Evolutionary conservation across 768 basidiomycete genomes (phyloP).

Genomic region (Tricholoma sp.): DNA sequence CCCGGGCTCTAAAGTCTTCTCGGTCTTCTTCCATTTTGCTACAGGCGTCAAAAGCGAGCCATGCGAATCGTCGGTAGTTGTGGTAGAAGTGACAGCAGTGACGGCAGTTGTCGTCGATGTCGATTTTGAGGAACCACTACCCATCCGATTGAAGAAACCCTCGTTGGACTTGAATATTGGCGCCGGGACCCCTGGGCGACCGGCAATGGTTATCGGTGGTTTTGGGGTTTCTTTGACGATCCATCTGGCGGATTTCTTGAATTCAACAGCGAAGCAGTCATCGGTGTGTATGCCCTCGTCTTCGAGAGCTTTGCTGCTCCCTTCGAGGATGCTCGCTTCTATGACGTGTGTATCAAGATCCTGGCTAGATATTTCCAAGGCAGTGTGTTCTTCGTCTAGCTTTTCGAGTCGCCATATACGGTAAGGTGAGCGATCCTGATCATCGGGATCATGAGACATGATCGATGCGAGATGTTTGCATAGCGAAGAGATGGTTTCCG

Average conservation of each 20-base stretch:
- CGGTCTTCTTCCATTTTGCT: slow-evolving; percentile 26
- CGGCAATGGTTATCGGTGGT: slow-evolving; percentile 12
- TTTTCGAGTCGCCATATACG: slow-evolving; percentile 63
- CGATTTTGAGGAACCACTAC: slow-evolving; percentile 2
- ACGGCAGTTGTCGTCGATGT: slow-evolving; percentile 6
- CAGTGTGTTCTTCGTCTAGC: slow-evolving; percentile 30
- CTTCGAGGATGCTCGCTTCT: slow-evolving; percentile 38
- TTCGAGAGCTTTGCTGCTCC: slow-evolving; percentile 46
- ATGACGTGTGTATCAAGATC: slow-evolving; percentile 19
- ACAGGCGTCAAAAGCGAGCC: slow-evolving; percentile 18
- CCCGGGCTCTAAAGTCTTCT: slow-evolving; percentile 55
- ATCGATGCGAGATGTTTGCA: slow-evolving; percentile 34
- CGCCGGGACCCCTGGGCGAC: slow-evolving; percentile 25
- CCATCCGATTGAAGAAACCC: slow-evolving; percentile 49
- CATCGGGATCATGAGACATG: slow-evolving; percentile 25
- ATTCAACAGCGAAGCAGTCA: slow-evolving; percentile 77
- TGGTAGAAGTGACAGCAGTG: slow-evolving; percentile 1
- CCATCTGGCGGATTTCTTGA: slow-evolving; percentile 58
- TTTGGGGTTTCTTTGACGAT: slow-evolving; percentile 26
- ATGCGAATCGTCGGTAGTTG: slow-evolving; percentile 15
- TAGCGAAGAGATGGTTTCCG: slow-evolving; percentile 43
- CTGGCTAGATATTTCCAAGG: slow-evolving; percentile 27
- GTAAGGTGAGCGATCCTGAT: slow-evolving; percentile 28
- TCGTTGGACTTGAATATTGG: slow-evolving; percentile 51
- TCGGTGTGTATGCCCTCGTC: slow-evolving; percentile 54